Conservation (phyloP, 2,329 filamentous ascomycete genomes). For the Colletotrichum tabaci region DNA sequence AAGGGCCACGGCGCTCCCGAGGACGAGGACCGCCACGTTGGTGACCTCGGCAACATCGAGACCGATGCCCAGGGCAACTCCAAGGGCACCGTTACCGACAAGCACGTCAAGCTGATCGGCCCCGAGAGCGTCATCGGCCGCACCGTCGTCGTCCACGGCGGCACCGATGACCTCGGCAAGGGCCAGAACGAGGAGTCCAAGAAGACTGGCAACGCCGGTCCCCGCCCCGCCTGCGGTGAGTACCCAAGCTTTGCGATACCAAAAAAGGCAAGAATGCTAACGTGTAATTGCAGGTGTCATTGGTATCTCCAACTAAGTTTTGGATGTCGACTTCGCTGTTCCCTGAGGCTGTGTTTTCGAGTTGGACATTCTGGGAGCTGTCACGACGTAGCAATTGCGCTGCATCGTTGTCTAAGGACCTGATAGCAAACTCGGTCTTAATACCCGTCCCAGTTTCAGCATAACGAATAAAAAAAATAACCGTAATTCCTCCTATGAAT, state of each 20-base stretch:
- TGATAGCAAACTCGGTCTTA: background rate
- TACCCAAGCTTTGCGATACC: slow-evolving; percentile 33
- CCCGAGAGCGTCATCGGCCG: slow-evolving; percentile 95
- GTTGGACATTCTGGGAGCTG: background rate
- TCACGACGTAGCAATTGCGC: background rate
- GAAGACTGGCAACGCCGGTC: slow-evolving; percentile 97
- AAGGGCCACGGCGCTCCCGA: slow-evolving; percentile 92
- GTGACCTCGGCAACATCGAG: slow-evolving; percentile 97
- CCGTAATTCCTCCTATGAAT: background rate
- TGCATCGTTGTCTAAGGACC: slow-evolving; percentile 16
- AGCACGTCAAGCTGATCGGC: slow-evolving; percentile 94
- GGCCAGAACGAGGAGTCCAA: slow-evolving; percentile 94
- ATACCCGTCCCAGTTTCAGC: background rate
- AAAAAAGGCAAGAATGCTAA: background rate
- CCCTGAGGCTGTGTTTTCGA: slow-evolving; percentile 20
- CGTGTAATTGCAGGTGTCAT: slow-evolving; percentile 76
- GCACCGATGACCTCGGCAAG: slow-evolving; percentile 97
- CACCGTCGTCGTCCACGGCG: slow-evolving; percentile 93
- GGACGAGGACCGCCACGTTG: slow-evolving; percentile 91
- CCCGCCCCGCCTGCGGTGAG: slow-evolving; percentile 93
- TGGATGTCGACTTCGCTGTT: slow-evolving; percentile 11
- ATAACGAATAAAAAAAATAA: slow-evolving; percentile 3
- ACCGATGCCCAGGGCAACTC: slow-evolving; percentile 94
- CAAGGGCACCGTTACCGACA: slow-evolving; percentile 85
- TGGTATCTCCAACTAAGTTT: slow-evolving; percentile 81